Evolutionary conservation across 352 stramenopile species (phyloP).

Genomic region (Globisporangium perplexum): DNA sequence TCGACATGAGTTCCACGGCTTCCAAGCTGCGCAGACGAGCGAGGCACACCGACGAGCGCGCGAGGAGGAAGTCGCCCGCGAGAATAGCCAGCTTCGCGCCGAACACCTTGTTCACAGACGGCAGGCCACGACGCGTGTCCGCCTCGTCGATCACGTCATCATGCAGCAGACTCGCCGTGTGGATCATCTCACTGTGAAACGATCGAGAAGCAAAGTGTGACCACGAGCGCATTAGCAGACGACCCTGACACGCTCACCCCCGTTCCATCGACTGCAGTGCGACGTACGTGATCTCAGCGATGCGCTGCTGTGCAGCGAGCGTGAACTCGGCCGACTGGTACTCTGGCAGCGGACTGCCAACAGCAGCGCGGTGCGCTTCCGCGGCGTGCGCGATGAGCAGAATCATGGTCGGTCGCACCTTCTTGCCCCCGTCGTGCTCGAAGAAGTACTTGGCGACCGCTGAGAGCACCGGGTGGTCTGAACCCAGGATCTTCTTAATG

Average conservation of each 20-base stretch:
- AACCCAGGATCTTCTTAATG: conserved; percentile 95
- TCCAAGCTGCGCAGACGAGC: conserved; percentile 93
- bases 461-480: conserved; percentile 95
- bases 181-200: conserved; percentile 93
- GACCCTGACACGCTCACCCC: background rate
- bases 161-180: conserved; percentile 98
- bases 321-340: conserved; percentile 75
- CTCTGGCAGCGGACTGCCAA: conserved; percentile 30
- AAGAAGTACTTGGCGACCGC: conserved; percentile 97
- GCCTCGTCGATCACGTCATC: conserved; percentile 99
- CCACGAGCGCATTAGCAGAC: background rate
- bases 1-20: conserved; percentile 97
- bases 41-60: conserved; percentile 93
- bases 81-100: conserved; percentile 98
- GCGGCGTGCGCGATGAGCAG: conserved; percentile 92
- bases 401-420: conserved; percentile 97
- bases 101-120: conserved; percentile 96
- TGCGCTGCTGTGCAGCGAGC: conserved; percentile 58
- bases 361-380: conserved; percentile 63
- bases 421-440: conserved; percentile 95
- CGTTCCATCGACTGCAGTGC: background rate
- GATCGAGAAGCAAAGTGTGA: background rate
- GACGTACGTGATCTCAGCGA: conserved; percentile 81
- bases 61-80: conserved; percentile 96
- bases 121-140: conserved; percentile 91